phyloP scores from a whole-genome alignment of 805 yeast species.

The Lipomyces mesembrius region DNA sequence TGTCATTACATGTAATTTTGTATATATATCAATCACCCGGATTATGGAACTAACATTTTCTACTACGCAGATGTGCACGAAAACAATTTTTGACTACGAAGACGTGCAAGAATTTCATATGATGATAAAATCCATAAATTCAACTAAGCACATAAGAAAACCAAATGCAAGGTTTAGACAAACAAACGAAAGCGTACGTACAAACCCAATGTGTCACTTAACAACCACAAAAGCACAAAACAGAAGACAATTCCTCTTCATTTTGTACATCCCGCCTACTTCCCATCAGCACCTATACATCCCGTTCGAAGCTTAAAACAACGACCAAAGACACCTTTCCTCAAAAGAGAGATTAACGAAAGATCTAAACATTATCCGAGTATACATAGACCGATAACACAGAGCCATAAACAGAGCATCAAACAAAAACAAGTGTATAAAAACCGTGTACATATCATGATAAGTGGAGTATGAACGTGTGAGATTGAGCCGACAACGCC shows the following conservation, averaged over 20 bases:
- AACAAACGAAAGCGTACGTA: background rate
- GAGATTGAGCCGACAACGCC: conserved; percentile 4
- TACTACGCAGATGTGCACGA: background rate
- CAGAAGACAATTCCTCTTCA: background rate
- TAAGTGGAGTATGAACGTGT: background rate
- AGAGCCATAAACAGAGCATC: background rate
- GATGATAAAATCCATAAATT: background rate
- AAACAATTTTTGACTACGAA: background rate
- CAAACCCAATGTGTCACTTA: background rate
- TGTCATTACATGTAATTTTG: background rate
- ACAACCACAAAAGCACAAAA: no score
- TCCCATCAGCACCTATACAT: background rate
- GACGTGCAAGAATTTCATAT: background rate
- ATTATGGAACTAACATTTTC: background rate
- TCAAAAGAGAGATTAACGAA: background rate
- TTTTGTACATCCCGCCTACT: background rate
- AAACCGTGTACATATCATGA: background rate
- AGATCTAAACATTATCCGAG: background rate
- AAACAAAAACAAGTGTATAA: background rate
- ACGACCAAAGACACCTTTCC: background rate
- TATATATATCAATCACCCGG: background rate
- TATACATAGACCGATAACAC: background rate
- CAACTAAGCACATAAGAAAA: background rate
- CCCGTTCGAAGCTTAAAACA: background rate
- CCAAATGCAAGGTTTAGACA: background rate